Evolutionary conservation across 2,329 filamentous ascomycete genomes (phyloP).

Genomic region (Clathrospora elynae): DNA sequence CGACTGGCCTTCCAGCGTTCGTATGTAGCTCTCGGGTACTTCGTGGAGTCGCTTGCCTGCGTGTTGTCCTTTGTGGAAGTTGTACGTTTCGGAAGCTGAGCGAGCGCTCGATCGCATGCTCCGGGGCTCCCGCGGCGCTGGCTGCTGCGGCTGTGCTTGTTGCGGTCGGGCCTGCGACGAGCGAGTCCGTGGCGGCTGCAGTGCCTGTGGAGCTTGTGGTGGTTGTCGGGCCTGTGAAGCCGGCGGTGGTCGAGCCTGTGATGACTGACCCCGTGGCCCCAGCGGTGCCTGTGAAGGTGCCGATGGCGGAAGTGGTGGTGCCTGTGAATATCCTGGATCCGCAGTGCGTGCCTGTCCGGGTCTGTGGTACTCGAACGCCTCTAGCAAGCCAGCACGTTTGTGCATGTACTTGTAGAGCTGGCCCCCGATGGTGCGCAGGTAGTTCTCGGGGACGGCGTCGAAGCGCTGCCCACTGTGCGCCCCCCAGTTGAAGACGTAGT

Average conservation of each 20-base stretch:
- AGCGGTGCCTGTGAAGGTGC: not conserved
- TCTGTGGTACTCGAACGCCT: constrained; percentile 33
- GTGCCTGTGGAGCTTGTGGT: not conserved
- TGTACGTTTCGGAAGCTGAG: constrained; percentile 7
- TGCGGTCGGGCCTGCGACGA: not conserved
- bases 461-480: constrained; percentile 25
- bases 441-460: constrained; percentile 25
- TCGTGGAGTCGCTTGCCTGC: constrained; percentile 21
- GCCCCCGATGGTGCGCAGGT: constrained; percentile 30
- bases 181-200: too few species aligned
- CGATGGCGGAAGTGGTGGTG: constrained; percentile 6
- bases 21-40: constrained; percentile 27
- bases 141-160: not conserved
- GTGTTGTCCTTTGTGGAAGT: constrained; percentile 13
- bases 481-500: constrained; percentile 32
- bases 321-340: constrained; percentile 1
- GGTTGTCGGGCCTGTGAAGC: too few species aligned
- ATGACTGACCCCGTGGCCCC: constrained; percentile 2
- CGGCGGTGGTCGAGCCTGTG: too few species aligned
- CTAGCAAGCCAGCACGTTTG: constrained; percentile 25
- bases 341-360: constrained; percentile 22
- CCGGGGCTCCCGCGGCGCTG: not conserved
- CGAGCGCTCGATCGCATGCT: not conserved
- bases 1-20: constrained; percentile 27
- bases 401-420: constrained; percentile 24